These are phyloP conservation scores for Podospora pseudopauciseta DNA, from an alignment of 495 filamentous ascomycete genomes.

Conservation along the genomic window DNA sequence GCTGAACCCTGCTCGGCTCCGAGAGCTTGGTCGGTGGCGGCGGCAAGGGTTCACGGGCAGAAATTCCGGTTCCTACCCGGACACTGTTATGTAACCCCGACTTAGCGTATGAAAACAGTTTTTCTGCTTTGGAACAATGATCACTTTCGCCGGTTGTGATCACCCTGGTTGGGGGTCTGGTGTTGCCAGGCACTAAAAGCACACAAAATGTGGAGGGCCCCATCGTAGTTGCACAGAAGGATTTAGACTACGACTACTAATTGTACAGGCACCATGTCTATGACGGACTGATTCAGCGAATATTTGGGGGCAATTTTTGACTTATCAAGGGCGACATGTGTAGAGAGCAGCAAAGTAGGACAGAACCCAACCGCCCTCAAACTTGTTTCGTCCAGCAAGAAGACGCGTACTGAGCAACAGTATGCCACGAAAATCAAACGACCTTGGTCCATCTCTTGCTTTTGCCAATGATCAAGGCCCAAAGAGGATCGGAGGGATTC, in stretches of 20 bases:
- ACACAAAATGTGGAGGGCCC: background rate
- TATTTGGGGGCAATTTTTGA: background rate
- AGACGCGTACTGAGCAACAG: background rate
- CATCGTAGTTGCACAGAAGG: background rate
- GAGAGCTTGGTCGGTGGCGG: background rate
- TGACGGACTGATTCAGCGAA: background rate
- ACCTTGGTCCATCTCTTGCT: background rate
- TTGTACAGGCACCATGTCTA: background rate
- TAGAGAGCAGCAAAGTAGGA: background rate
- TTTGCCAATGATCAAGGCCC: background rate
- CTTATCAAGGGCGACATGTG: background rate
- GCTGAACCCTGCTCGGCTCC: background rate
- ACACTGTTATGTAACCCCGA: background rate
- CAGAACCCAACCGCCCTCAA: background rate
- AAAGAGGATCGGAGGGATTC: background rate
- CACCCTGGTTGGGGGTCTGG: too few species aligned
- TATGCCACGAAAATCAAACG: background rate
- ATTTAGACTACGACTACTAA: background rate
- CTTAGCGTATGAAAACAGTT: background rate
- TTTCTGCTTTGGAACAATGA: background rate
- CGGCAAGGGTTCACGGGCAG: too few species aligned
- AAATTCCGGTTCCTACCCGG: background rate
- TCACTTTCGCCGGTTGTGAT: background rate
- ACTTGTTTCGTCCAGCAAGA: background rate
- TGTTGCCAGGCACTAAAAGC: too few species aligned